Evolutionary conservation across 805 yeast species (phyloP).

Genomic region (Metschnikowia hibisci): DNA sequence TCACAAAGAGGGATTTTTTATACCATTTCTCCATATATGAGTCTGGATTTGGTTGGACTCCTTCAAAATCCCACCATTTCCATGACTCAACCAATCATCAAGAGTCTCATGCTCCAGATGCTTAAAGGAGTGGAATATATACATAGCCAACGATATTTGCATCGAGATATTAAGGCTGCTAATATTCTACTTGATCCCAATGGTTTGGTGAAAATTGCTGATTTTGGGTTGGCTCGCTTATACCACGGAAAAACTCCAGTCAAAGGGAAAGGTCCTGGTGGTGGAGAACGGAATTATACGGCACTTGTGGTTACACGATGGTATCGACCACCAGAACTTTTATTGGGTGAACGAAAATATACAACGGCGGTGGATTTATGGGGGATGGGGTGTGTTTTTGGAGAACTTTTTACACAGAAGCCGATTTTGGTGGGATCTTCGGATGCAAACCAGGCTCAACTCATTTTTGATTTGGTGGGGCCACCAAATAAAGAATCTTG

Average conservation of each 20-base stretch:
- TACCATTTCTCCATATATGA: slow-evolving; percentile 91
- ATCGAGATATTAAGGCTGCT: slow-evolving; percentile 96
- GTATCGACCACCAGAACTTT: slow-evolving; percentile 95
- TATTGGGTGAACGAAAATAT: slow-evolving; percentile 79
- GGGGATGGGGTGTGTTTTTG: slow-evolving; percentile 97
- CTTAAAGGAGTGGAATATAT: slow-evolving; percentile 77
- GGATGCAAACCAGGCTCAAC: slow-evolving; percentile 83
- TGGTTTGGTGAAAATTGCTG: slow-evolving; percentile 87
- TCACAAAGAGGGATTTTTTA: slow-evolving; percentile 53
- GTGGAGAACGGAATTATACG: slow-evolving; percentile 51
- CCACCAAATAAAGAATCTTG: slow-evolving; percentile 61
- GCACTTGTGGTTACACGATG: slow-evolving; percentile 88
- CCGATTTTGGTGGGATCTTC: slow-evolving; percentile 85
- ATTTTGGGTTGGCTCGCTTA: slow-evolving; percentile 86
- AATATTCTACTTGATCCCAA: slow-evolving; percentile 73
- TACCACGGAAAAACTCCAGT: slow-evolving; percentile 63
- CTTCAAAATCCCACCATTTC: slow-evolving; percentile 71
- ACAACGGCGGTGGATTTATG: slow-evolving; percentile 96
- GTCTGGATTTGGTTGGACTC: slow-evolving; percentile 86
- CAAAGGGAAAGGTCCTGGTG: slow-evolving; percentile 51
- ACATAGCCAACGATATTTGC: slow-evolving; percentile 59
- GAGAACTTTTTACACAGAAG: slow-evolving; percentile 74
- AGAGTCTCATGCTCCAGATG: slow-evolving; percentile 76
- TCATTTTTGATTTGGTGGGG: slow-evolving; percentile 79
- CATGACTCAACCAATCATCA: slow-evolving; percentile 64